Base-by-base conservation (phyloP, 768 basidiomycete genomes). In the Chiua virens region DNA sequence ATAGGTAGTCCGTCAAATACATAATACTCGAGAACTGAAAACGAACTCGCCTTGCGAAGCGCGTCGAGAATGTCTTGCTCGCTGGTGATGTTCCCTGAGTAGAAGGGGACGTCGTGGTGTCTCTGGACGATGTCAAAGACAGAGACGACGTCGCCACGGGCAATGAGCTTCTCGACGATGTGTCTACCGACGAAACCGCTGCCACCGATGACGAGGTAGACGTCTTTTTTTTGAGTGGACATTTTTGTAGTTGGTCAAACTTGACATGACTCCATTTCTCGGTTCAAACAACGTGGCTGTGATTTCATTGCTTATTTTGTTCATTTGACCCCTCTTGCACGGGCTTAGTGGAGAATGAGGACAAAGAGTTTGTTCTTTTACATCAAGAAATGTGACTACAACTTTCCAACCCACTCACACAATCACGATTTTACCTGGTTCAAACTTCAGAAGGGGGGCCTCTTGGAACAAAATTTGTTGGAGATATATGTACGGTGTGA, bases 121-220 rank as follows among this genome's bases (percentile, higher is more conserved):
- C 92, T 80, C 71, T 97, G 93, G 2, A 95, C 92, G 53, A 97
- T 81, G 73, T 98, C 96, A 65, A 98, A 89, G 5, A 89, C 87
- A 0, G 88, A 81, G 17, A 98, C 92, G 34, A 79, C 72, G 72
- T 91, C 89, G 6, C 83, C 88, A 41, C 95, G 80, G 20, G 81
- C 85, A 27, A 89, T 67, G 47, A 98, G 81, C 47, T 85, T 83
- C 59, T 94, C 83, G 27, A 98, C 93, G 59, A 99, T 91, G 64
- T 93, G 89, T 52, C 92, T 77, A 40, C 96, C 93, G 21, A 96
- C 75, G 69, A 96, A 95, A 21, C 93, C 92, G 61, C 90, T 92
- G 50, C 95, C 95, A 21, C 96, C 96, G 63, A 98, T 87, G 63
- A 99, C 93, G 49, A 96, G 73, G 71, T 91, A 98, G 3, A 83